Evolutionary conservation across 371 early-diverging fungal genomes (phyloP), one percentile per base, ranked within the genome.

Genomic region (Synchytrium microbalum): DNA sequence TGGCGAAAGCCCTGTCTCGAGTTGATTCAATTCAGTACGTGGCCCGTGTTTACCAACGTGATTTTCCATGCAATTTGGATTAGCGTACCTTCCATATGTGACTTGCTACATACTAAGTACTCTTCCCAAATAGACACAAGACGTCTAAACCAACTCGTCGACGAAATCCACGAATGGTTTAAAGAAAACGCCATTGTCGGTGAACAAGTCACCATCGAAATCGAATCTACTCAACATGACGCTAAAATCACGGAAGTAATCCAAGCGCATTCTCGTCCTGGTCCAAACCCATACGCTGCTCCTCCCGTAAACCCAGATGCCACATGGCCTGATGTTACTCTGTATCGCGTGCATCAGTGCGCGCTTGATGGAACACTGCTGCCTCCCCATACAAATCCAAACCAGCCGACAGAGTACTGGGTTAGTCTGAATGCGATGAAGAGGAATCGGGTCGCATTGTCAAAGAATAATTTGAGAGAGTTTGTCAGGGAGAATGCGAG

Each of bases 381-480:
- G 16, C 57, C 26, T 10, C 57, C 57, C 10, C 5, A 56, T 23
- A n/a, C 19, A 19, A 10, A 5, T 5, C 19, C 46, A 38, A 38
- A 10, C 10, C 10, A 38, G 19, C 10, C 46, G 19, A 19, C 19
- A 19, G 46, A 38, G 19, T 38, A 38, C 19, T 19, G 5, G 19
- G 46, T 38, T 5, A 10, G 10, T 10, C 46, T 38, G 46, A 38
- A 38, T 19, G 46, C 46, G 5, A 38, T 77, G 24, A 61, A 65
- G 51, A 84, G 90, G 25, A 85, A 87, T 62, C 79, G 88, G n/a
- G 73, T 79, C 29, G 79, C 79, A 1, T 81, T 86, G 63, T 84
- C 87, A 51, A 90, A 90, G 69, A 77, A 77, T 52, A 79, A 86
- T 60, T 69, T 91, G 29, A 84, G 85, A 63, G 83, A 83, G 65